Conservation (phyloP, 192 early-diverging fungal species). For the Gaertneriomyces semiglobifer region DNA sequence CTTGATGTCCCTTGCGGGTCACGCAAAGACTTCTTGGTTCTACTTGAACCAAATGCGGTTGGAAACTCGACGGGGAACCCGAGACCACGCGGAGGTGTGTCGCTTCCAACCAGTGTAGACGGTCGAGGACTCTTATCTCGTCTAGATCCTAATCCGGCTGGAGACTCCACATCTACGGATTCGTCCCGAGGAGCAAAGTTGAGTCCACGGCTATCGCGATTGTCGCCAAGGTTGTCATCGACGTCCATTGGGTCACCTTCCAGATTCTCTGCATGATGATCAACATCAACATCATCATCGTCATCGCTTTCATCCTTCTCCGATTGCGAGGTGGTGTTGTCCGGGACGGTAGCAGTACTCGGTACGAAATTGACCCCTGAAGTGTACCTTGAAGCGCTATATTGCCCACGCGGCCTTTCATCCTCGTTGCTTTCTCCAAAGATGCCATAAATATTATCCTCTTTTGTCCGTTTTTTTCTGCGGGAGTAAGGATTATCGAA, state of each 20-base stretch:
- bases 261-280: slow-evolving; percentile 11
- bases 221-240: slow-evolving; percentile 17
- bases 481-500: slow-evolving; percentile 34
- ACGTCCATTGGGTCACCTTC: slow-evolving; percentile 35
- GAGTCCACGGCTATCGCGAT: too few species aligned
- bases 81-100: background rate
- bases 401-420: background rate
- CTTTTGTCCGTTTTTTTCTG: slow-evolving; percentile 50
- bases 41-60: slow-evolving; percentile 12
- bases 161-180: too few species aligned
- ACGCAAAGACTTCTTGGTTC: background rate
- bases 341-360: background rate
- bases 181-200: too few species aligned
- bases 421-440: slow-evolving; percentile 40
- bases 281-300: slow-evolving; percentile 7
- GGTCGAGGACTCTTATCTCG: too few species aligned
- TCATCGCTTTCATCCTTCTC: slow-evolving; percentile 9
- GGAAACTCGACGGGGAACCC: slow-evolving; percentile 3
- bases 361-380: slow-evolving; percentile 14
- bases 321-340: slow-evolving; percentile 14
- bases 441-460: slow-evolving; percentile 58
- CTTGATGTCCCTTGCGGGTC: background rate
- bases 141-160: too few species aligned
- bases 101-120: too few species aligned
- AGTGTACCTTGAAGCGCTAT: slow-evolving; percentile 6